Percentiles rank a stretch among this genome's conserved stretches.
Evolutionary conservation across 2,329 filamentous ascomycete species (phyloP).

Genomic region (Cordyceps cicadae): DNA sequence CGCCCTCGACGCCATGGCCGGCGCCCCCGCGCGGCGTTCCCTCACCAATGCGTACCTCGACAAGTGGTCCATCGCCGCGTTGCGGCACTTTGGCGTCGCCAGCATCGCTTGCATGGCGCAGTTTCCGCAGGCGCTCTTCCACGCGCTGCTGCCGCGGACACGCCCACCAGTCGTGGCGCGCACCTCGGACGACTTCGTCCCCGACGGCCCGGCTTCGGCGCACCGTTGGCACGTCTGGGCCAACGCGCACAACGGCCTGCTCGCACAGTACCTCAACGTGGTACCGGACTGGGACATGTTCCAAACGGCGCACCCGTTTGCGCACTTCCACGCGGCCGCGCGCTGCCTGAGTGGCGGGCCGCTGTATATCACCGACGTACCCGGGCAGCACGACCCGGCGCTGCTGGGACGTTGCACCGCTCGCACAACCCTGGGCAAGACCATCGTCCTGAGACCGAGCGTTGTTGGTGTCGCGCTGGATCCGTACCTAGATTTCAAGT

Average conservation of each 20-base stretch:
- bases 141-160: slow-evolving; percentile 70
- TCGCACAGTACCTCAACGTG: slow-evolving; percentile 78
- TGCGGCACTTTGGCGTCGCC: slow-evolving; percentile 69
- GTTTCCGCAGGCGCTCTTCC: slow-evolving; percentile 76
- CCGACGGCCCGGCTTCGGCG: slow-evolving; percentile 59
- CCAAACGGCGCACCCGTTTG: slow-evolving; percentile 58
- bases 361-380: slow-evolving; percentile 87
- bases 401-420: slow-evolving; percentile 79
- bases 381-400: slow-evolving; percentile 67
- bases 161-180: slow-evolving; percentile 66
- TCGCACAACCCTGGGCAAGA: slow-evolving; percentile 59
- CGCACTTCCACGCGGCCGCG: slow-evolving; percentile 80
- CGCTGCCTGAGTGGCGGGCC: slow-evolving; percentile 85
- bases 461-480: slow-evolving; percentile 63
- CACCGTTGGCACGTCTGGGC: slow-evolving; percentile 95
- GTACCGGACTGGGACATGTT: slow-evolving; percentile 78
- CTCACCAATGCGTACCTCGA: slow-evolving; percentile 74
- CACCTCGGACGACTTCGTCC: slow-evolving; percentile 91
- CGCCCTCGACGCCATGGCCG: slow-evolving; percentile 67
- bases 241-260: slow-evolving; percentile 80
- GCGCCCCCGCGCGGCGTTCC: slow-evolving; percentile 59
- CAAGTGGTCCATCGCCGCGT: slow-evolving; percentile 70
- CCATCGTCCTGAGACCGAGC: slow-evolving; percentile 73
- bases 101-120: slow-evolving; percentile 95
- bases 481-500: slow-evolving; percentile 68